Conservation (phyloP, 2,329 filamentous ascomycete genomes). For the Fusarium sp. region DNA sequence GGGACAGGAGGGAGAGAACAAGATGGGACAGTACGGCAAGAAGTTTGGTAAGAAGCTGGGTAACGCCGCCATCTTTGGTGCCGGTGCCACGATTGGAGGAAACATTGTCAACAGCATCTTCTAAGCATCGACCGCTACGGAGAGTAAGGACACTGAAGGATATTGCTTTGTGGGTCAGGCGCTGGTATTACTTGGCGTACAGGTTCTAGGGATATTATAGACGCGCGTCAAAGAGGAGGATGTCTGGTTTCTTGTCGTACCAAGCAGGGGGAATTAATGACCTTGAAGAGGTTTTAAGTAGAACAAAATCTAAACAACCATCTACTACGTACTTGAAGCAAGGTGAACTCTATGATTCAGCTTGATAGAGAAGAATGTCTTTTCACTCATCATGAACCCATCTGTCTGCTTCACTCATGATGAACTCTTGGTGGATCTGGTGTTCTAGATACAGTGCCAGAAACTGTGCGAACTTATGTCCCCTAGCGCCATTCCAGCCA, state of each 20-base stretch:
- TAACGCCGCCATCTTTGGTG: constrained; percentile 87
- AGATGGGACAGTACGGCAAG: constrained; percentile 83
- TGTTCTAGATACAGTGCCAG: constrained; percentile 12
- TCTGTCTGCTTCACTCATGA: constrained; percentile 1
- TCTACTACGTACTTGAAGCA: neutral
- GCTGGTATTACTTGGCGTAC: constrained; percentile 29
- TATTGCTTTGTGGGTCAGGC: constrained; percentile 7
- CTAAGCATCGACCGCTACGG: constrained; percentile 55
- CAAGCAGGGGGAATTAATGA: neutral
- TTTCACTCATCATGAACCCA: constrained; percentile 19
- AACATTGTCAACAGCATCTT: constrained; percentile 94
- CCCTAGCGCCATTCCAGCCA: neutral
- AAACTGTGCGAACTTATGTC: constrained; percentile 12
- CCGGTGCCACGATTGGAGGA: constrained; percentile 88
- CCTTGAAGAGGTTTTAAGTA: neutral
- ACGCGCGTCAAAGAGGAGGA: constrained; percentile 3
- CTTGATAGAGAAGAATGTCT: neutral
- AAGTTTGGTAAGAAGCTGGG: constrained; percentile 96
- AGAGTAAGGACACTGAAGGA: neutral
- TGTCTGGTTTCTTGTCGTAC: neutral
- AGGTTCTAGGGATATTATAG: constrained; percentile 19
- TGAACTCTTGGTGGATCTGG: constrained; percentile 19
- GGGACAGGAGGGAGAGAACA: constrained; percentile 61
- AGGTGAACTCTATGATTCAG: neutral
- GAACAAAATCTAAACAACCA: neutral